phyloP scores from a whole-genome alignment of 768 basidiomycete species.

The Suillus subluteus region DNA sequence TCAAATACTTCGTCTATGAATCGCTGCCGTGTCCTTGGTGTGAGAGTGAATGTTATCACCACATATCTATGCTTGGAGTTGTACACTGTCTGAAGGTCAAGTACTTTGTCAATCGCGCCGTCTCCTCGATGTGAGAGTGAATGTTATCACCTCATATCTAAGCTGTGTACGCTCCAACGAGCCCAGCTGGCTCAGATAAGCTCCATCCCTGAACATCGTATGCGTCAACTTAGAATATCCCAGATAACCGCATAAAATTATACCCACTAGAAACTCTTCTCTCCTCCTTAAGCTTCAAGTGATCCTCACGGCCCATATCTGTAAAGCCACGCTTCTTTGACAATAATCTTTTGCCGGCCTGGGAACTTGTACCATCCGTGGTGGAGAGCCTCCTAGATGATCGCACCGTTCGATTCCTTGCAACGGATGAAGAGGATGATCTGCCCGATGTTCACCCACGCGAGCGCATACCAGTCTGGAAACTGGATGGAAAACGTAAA shows the following conservation, averaged over 20 bases:
- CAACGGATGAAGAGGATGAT: conserved; percentile 90
- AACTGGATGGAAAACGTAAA: conserved; percentile 42
- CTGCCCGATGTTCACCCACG: conserved; percentile 96
- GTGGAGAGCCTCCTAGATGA: conserved; percentile 96
- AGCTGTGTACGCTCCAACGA: conserved; percentile 81
- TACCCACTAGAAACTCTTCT: conserved; percentile 88
- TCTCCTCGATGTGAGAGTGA: conserved; percentile 10
- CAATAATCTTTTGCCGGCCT: conserved; percentile 96
- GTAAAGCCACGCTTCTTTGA: conserved; percentile 99
- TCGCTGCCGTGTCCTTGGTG: conserved; percentile 1
- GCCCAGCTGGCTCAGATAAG: conserved; percentile 82
- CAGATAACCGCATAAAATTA: conserved; percentile 9
- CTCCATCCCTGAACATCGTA: conserved; percentile 72
- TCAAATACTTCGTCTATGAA: conserved; percentile 21
- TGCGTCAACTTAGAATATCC: conserved; percentile 13
- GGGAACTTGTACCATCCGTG: conserved; percentile 99
- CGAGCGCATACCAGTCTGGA: conserved; percentile 98
- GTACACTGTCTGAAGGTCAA: conserved; percentile 18
- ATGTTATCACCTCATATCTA: conserved; percentile 33
- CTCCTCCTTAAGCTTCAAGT: conserved; percentile 84
- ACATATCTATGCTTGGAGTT: background rate
- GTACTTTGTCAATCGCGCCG: conserved; percentile 16
- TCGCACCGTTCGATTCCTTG: conserved; percentile 84
- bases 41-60: conserved; percentile 1
- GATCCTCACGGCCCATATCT: conserved; percentile 88